phyloP scores from a whole-genome alignment of 1,284 basidiomycete genomes.

The Athelia psychrophila region DNA sequence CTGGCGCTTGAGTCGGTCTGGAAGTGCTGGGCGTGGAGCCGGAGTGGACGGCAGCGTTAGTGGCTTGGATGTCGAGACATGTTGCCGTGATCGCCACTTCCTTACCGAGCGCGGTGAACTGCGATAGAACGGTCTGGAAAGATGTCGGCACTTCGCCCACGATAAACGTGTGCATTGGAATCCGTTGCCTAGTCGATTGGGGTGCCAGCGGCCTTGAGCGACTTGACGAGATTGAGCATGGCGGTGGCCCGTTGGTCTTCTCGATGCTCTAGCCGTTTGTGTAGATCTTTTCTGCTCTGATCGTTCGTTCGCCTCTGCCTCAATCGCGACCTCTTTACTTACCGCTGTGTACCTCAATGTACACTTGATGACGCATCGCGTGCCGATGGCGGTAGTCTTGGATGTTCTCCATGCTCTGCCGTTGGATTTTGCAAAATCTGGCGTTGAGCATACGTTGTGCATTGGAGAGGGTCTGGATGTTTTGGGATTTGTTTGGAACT shows the following conservation, averaged over 20 bases:
- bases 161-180: slow-evolving; percentile 50
- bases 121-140: slow-evolving; percentile 38
- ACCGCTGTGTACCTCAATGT: no score
- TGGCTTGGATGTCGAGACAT: slow-evolving; percentile 53
- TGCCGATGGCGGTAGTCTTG: no score
- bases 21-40: slow-evolving; percentile 49
- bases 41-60: slow-evolving; percentile 47
- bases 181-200: slow-evolving; percentile 51
- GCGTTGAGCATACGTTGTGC: no score
- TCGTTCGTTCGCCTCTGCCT: slow-evolving; percentile 38
- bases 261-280: slow-evolving; percentile 35
- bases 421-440: no score
- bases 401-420: no score
- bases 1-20: no score
- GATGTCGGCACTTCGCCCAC: slow-evolving; percentile 41
- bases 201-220: slow-evolving; percentile 35
- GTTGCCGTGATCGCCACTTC: slow-evolving; percentile 55
- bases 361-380: no score
- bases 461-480: slow-evolving; percentile 41
- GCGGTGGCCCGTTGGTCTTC: slow-evolving; percentile 34
- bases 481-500: slow-evolving; percentile 46
- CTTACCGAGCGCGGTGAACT: slow-evolving; percentile 46
- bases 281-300: slow-evolving; percentile 39
- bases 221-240: slow-evolving; percentile 41
- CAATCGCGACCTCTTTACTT: no score